These are phyloP conservation scores for Wickerhamiella australiensis DNA, from an alignment of 805 yeast genomes.

Conservation along the genomic window DNA sequence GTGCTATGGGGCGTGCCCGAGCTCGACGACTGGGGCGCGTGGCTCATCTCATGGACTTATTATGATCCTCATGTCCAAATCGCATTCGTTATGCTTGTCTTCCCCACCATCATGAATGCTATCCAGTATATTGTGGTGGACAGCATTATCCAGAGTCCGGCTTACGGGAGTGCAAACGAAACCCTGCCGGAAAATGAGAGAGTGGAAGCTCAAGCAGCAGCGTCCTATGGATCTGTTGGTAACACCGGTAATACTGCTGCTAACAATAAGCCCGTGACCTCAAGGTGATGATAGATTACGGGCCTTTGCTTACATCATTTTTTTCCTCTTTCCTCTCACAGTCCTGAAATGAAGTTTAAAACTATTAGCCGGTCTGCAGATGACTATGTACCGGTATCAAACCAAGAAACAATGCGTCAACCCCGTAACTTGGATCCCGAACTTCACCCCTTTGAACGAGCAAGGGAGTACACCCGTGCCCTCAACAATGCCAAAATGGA, in stretches of 20 bases:
- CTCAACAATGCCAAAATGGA: slow-evolving; percentile 90
- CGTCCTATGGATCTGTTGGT: neutral
- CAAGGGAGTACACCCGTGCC: slow-evolving; percentile 91
- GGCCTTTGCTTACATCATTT: slow-evolving; percentile 3
- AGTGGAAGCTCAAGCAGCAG: neutral
- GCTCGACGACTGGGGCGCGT: slow-evolving; percentile 57
- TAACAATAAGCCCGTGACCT: neutral
- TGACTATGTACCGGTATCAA: slow-evolving; percentile 81
- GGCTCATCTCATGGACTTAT: slow-evolving; percentile 65
- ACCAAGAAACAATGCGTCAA: slow-evolving; percentile 73
- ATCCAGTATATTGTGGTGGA: slow-evolving; percentile 46
- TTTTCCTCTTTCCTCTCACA: no score
- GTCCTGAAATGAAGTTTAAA: slow-evolving; percentile 67
- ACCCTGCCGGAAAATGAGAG: neutral
- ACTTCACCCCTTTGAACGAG: slow-evolving; percentile 92
- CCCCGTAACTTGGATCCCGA: slow-evolving; percentile 90
- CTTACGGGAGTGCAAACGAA: slow-evolving; percentile 23
- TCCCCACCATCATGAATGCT: slow-evolving; percentile 34
- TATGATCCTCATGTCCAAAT: slow-evolving; percentile 73
- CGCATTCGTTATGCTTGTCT: slow-evolving; percentile 64
- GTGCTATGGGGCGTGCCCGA: slow-evolving; percentile 51
- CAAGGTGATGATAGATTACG: neutral
- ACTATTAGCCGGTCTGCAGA: slow-evolving; percentile 85
- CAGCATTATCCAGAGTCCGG: slow-evolving; percentile 44
- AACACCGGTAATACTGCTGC: neutral